Percentiles rank a stretch among this genome's conserved stretches.
These are phyloP conservation scores for Aspergillus unguis DNA, from an alignment of 2,329 filamentous ascomycete genomes.

Conservation along the genomic window DNA sequence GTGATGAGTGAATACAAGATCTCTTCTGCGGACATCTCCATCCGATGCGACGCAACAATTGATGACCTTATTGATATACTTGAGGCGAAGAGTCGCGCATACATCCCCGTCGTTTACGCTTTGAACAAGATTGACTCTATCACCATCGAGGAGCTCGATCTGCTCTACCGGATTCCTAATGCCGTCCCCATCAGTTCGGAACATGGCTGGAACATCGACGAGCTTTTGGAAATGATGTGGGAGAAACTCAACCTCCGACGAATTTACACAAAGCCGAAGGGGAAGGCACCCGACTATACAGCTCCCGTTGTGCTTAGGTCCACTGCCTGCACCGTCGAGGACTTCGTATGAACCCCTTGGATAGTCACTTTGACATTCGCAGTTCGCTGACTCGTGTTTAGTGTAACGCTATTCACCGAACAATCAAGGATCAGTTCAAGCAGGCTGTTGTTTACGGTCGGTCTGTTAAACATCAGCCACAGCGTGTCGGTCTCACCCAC, in stretches of 20 bases:
- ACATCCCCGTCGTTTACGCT: slow-evolving; percentile 98
- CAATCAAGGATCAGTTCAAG: slow-evolving; percentile 93
- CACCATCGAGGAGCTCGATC: slow-evolving; percentile 92
- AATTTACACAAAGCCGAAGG: slow-evolving; percentile 98
- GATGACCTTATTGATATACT: slow-evolving; percentile 96
- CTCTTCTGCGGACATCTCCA: slow-evolving; percentile 93
- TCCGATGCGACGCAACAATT: slow-evolving; percentile 94
- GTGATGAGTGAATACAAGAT: slow-evolving; percentile 98
- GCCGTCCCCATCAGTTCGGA: slow-evolving; percentile 96
- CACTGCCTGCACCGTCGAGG: slow-evolving; percentile 83
- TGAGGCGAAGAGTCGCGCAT: slow-evolving; percentile 89
- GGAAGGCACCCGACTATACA: slow-evolving; percentile 86
- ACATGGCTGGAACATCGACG: slow-evolving; percentile 96
- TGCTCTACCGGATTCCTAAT: slow-evolving; percentile 94
- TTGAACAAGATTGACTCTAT: slow-evolving; percentile 99
- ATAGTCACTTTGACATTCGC: background rate
- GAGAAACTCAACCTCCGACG: slow-evolving; percentile 87
- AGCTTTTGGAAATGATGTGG: slow-evolving; percentile 98
- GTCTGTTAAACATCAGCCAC: slow-evolving; percentile 97
- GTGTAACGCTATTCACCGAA: slow-evolving; percentile 97
- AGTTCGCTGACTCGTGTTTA: slow-evolving; percentile 44
- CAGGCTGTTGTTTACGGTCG: slow-evolving; percentile 94
- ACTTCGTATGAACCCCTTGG: slow-evolving; percentile 68
- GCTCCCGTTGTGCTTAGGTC: slow-evolving; percentile 84
- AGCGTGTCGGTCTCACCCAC: slow-evolving; percentile 86